Evolutionary conservation across 139 green algal species (phyloP), one percentile per base, ranked within the genome.

Genomic region (Chlorella sorokiniana): DNA sequence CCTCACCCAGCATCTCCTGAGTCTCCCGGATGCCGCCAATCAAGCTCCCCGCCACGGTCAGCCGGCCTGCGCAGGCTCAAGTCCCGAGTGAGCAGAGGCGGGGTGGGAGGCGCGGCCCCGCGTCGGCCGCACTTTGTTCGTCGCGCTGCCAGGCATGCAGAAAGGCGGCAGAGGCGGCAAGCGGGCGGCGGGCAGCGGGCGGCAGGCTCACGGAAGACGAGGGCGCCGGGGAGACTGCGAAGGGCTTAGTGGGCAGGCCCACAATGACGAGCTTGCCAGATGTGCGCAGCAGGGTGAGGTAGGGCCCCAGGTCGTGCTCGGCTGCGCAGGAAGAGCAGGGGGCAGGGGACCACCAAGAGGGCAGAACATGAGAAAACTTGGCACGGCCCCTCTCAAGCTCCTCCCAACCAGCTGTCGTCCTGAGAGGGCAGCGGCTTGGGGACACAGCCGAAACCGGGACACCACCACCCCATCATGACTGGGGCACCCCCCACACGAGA

Each of bases 1-100:
- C 35, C 77, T 54, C 48, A 69, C 78, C 69, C n/a, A 84, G 69
- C 69, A 84, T 93, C 73, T 94, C 91, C 80, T 96, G 93, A 6
- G 92, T 96, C 86, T 96, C 87, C 54, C 82, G 79, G 79, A 96
- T 94, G 76, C 89, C 87, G 33, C 91, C 92, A 79, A 96, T 93
- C 18, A 93, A 52, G 40, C 64, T 86, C 54, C 89, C 90, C 22
- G 45, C 81, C 14, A 94, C 38, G 23, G 35, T 83, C 31, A 80
- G 48, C 56, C 85, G 79, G 78, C 78, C 78, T 83, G 78, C 33
- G 42, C 42, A 63, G 44, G 22, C 38, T 14, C 22, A 1, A 38
- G 31, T 40, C 3, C 33, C 3, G 42, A 27, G 27, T 65, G 11
- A 59, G 27, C 22, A 8, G 61, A 22, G 42, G 42, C 29, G 38